Evolutionary conservation across 2,329 filamentous ascomycete species (phyloP).

Genomic region (Cladosporium phlei): DNA sequence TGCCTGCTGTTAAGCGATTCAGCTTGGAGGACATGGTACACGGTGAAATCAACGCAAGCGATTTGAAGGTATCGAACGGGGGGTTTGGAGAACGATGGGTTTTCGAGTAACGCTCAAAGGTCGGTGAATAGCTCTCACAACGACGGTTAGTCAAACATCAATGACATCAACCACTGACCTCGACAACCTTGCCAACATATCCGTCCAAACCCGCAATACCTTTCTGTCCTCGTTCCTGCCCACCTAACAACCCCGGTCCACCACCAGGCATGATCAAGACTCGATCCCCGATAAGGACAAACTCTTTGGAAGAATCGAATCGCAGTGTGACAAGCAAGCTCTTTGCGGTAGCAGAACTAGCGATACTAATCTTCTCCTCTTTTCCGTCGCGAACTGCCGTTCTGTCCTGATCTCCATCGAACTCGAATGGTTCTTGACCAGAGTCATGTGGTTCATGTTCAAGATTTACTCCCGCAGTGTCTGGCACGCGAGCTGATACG

Average conservation of each 20-base stretch:
- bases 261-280: slow-evolving; percentile 69
- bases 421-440: slow-evolving; percentile 24
- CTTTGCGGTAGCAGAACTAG: slow-evolving; percentile 23
- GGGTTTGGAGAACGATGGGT: no score
- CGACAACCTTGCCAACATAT: slow-evolving; percentile 60
- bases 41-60: no score
- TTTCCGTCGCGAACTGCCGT: slow-evolving; percentile 14
- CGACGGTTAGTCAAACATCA: no score
- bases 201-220: slow-evolving; percentile 61
- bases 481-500: slow-evolving; percentile 38
- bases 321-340: slow-evolving; percentile 58
- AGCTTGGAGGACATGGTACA: no score
- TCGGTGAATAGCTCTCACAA: no score
- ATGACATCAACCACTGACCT: slow-evolving; percentile 29
- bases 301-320: slow-evolving; percentile 65
- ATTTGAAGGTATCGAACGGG: no score
- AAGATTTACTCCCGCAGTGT: no score
- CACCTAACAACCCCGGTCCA: slow-evolving; percentile 54
- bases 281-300: slow-evolving; percentile 65
- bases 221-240: slow-evolving; percentile 47
- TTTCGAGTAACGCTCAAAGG: no score
- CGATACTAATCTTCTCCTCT: slow-evolving; percentile 17
- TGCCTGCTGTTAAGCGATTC: no score
- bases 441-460: no score
- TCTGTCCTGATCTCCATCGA: slow-evolving; percentile 22